Percentiles rank a stretch among this genome's conserved stretches.
Evolutionary conservation across 2,329 filamentous ascomycete species (phyloP).

Genomic region (Cordyceps fumosorosea): DNA sequence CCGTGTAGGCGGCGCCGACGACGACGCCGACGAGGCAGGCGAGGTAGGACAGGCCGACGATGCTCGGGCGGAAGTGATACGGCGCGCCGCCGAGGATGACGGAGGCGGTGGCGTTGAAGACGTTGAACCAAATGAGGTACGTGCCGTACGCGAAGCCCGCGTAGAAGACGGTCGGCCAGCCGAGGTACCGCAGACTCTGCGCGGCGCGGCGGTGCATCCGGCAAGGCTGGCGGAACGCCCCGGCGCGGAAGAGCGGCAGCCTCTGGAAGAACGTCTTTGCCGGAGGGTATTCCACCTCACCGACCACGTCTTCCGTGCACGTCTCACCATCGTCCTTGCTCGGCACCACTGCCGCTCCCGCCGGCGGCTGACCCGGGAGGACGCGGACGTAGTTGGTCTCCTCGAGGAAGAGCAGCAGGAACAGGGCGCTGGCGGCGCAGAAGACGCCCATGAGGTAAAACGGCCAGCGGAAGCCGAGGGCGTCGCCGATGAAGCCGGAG

Average conservation of each 20-base stretch:
- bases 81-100: slow-evolving; percentile 31
- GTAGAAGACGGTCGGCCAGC: slow-evolving; percentile 37
- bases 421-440: slow-evolving; percentile 27
- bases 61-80: slow-evolving; percentile 32
- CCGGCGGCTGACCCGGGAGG: not conserved
- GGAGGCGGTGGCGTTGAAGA: slow-evolving; percentile 37
- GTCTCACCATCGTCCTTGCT: not conserved
- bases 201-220: slow-evolving; percentile 31
- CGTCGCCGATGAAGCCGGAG: slow-evolving; percentile 37
- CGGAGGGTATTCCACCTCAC: slow-evolving; percentile 14
- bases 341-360: not conserved
- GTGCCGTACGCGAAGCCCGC: slow-evolving; percentile 36
- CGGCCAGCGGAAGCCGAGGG: slow-evolving; percentile 35
- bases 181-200: slow-evolving; percentile 30
- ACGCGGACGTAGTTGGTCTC: slow-evolving; percentile 45
- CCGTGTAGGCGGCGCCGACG: slow-evolving; percentile 24
- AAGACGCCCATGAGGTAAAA: slow-evolving; percentile 38
- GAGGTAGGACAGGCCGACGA: slow-evolving; percentile 33
- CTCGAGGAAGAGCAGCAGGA: slow-evolving; percentile 51
- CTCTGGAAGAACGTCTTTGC: slow-evolving; percentile 37
- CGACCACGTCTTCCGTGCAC: not conserved
- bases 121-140: slow-evolving; percentile 37
- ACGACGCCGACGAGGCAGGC: slow-evolving; percentile 30
- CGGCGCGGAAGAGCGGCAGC: slow-evolving; percentile 24
- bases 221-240: slow-evolving; percentile 28